Conservation (phyloP, 2,329 filamentous ascomycete genomes). For the Colletotrichum eleusines region DNA sequence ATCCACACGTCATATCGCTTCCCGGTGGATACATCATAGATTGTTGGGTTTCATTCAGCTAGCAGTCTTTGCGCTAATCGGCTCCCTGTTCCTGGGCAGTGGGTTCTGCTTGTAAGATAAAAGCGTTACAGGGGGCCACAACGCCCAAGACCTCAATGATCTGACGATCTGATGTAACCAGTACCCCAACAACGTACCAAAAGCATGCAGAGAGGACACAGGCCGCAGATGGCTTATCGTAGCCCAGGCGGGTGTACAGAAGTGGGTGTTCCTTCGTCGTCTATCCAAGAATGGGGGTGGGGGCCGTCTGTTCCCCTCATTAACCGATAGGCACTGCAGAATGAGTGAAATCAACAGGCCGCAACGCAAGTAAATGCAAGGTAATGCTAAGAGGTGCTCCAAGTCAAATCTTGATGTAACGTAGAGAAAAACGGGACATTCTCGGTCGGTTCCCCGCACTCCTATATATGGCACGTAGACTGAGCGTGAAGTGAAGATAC, state of each 20-base stretch:
- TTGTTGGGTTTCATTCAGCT: neutral
- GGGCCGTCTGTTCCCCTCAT: too few relatives aligned
- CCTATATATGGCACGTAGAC: neutral
- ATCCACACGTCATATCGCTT: neutral
- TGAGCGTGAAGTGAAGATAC: neutral
- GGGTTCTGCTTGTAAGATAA: neutral
- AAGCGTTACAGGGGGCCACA: neutral
- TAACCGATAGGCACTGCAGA: neutral
- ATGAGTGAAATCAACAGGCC: neutral
- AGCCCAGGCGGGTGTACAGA: neutral
- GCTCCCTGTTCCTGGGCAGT: neutral
- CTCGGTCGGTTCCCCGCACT: neutral
- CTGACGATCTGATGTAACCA: too few relatives aligned
- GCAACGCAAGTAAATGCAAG: neutral
- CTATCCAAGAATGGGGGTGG: slow-evolving; percentile 22
- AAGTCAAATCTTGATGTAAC: neutral
- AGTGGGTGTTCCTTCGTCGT: neutral
- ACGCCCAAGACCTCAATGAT: neutral
- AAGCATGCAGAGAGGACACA: neutral
- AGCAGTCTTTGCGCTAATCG: neutral
- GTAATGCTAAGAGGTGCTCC: neutral
- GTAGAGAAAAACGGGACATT: too few relatives aligned
- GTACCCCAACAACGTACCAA: neutral
- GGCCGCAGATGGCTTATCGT: neutral
- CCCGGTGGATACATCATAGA: neutral